A percentile compares a stretch with the other conserved stretches of the same genome.
These are phyloP conservation scores for Clitoria ternatea DNA, from an alignment of 306 rosid genomes.

Conservation along the genomic window DNA sequence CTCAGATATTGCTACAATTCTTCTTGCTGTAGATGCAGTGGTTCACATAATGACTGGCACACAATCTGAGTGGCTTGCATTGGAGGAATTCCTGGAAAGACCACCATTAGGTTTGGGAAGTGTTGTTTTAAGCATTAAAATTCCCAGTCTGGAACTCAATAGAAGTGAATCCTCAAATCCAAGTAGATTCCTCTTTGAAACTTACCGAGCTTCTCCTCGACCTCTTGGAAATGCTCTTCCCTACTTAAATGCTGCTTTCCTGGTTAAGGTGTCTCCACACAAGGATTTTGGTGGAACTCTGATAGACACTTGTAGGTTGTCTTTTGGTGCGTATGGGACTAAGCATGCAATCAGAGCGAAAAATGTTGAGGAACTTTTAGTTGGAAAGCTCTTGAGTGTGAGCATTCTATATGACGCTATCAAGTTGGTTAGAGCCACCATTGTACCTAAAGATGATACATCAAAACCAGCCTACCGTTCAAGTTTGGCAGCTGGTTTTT, in stretches of 20 bases:
- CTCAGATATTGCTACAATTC: constrained; percentile 69
- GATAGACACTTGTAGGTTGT: constrained; percentile 53
- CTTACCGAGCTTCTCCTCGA: constrained; percentile 76
- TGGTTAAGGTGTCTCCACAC: constrained; percentile 54
- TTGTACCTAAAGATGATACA: constrained; percentile 58
- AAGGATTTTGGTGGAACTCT: constrained; percentile 39
- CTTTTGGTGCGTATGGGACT: constrained; percentile 72
- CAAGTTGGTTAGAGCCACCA: constrained; percentile 39
- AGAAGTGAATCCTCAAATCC: constrained; percentile 30
- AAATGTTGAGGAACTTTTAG: constrained; percentile 56
- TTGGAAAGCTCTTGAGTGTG: constrained; percentile 51
- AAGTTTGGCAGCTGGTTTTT: constrained; percentile 80
- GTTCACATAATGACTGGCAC: constrained; percentile 55
- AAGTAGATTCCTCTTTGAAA: constrained; percentile 54
- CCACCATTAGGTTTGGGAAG: constrained; percentile 51
- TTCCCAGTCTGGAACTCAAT: constrained; percentile 49
- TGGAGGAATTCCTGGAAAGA: constrained; percentile 66
- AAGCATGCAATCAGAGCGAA: constrained; percentile 80
- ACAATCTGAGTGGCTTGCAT: constrained; percentile 41
- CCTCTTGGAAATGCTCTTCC: constrained; percentile 85
- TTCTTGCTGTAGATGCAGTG: constrained; percentile 60
- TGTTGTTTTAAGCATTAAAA: constrained; percentile 57
- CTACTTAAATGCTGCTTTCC: constrained; percentile 75
- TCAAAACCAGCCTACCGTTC: constrained; percentile 49
- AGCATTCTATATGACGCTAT: constrained; percentile 55